phyloP scores from a whole-genome alignment of 2,329 filamentous ascomycete genomes.

The Annulohypoxylon truncatum region DNA sequence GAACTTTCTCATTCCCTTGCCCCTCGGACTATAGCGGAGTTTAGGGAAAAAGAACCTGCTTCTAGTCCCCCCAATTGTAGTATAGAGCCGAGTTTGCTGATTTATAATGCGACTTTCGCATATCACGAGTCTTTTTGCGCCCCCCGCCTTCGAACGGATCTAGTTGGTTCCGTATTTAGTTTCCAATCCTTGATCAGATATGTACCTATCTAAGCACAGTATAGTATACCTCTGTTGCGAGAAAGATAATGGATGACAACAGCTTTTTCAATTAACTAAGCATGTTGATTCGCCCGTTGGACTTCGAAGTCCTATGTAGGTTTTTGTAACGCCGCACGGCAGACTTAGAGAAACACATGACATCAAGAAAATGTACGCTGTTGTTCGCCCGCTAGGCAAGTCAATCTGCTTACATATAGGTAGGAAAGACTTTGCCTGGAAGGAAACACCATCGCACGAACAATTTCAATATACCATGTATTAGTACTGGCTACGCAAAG shows the following conservation, averaged over 20 bases:
- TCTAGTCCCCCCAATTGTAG: not conserved
- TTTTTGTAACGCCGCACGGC: not conserved
- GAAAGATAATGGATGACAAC: constrained; percentile 29
- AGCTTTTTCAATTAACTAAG: constrained; percentile 14
- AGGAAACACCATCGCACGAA: too few species aligned
- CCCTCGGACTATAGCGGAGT: constrained; percentile 23
- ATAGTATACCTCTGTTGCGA: constrained; percentile 36
- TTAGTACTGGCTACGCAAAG: too few species aligned
- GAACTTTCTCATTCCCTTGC: not conserved
- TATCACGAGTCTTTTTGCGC: not conserved
- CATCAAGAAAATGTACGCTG: not conserved
- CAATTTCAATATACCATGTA: not conserved
- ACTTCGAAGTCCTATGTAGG: not conserved
- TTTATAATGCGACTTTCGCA: constrained; percentile 22
- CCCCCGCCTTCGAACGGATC: not conserved
- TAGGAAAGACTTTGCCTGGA: too few species aligned
- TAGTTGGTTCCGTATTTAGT: not conserved
- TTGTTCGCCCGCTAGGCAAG: not conserved
- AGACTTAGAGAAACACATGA: not conserved
- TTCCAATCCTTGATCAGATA: not conserved
- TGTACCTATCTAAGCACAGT: not conserved
- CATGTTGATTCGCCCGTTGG: not conserved
- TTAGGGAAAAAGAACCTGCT: constrained; percentile 2
- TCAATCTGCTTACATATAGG: not conserved
- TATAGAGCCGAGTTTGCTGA: not conserved